phyloP scores from a whole-genome alignment of 139 green algal species.

The Chlorella sp. region DNA sequence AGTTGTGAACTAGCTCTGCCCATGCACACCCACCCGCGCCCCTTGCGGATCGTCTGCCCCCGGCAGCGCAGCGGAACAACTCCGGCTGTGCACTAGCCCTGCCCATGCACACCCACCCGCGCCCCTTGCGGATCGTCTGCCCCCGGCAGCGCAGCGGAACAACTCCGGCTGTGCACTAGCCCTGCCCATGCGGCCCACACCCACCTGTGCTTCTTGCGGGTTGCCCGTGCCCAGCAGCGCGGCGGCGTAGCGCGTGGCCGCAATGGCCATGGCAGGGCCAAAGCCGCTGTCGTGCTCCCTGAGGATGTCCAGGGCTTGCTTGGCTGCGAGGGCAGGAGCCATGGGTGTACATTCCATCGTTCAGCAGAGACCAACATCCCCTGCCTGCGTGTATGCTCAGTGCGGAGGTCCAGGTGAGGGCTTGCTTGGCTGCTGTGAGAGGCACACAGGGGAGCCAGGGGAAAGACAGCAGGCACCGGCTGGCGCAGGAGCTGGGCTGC shows the following conservation, averaged over 20 bases:
- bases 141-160: not conserved
- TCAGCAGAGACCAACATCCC: too few species aligned
- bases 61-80: too few species aligned
- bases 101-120: not conserved
- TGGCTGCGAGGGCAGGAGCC: not conserved
- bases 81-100: too few species aligned
- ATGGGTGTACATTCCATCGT: too few species aligned
- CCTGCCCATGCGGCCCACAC: not conserved
- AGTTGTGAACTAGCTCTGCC: too few species aligned
- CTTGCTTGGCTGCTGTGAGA: too few species aligned
- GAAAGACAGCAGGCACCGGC: not conserved
- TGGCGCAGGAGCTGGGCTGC: not conserved
- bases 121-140: not conserved
- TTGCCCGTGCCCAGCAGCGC: not conserved
- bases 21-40: not conserved
- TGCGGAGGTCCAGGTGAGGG: too few species aligned
- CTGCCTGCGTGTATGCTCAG: too few species aligned
- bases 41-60: not conserved
- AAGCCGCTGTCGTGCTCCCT: conserved; percentile 1
- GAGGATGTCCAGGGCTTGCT: conserved; percentile 18
- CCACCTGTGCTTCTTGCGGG: conserved; percentile 27
- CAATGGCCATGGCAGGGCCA: conserved; percentile 21
- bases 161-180: too few species aligned
- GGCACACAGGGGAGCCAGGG: too few species aligned
- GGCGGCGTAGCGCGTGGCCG: conserved; percentile 10